Evolutionary conservation across 108 stramenopile species (phyloP).

Genomic region (Cyclotella choctawhatcheeana): DNA sequence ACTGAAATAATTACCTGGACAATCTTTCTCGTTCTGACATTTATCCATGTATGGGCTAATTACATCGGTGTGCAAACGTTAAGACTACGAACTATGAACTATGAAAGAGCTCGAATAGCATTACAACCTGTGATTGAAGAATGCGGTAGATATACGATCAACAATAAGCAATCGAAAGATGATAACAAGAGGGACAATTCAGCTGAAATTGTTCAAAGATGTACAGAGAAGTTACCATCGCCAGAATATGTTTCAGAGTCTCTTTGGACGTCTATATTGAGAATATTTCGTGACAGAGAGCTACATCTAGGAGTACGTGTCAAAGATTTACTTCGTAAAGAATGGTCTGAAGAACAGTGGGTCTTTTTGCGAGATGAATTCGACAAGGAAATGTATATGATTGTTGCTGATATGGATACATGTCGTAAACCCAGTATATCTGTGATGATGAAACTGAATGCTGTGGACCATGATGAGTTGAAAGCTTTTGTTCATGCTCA

Average conservation of each 20-base stretch:
- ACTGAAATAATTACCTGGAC: constrained; percentile 63
- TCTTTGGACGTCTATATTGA: constrained; percentile 36
- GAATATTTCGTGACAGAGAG: constrained; percentile 29
- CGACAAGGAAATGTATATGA: neutral
- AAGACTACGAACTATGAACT: constrained; percentile 83
- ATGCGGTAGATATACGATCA: constrained; percentile 27
- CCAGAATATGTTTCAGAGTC: constrained; percentile 49
- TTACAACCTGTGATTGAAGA: constrained; percentile 30
- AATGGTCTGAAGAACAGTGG: constrained; percentile 19
- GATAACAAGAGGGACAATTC: neutral
- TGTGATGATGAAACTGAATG: constrained; percentile 58
- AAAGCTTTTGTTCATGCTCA: constrained; percentile 72
- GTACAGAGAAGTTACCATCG: constrained; percentile 18
- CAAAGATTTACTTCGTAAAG: constrained; percentile 15
- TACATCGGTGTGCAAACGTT: constrained; percentile 84
- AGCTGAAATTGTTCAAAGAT: neutral
- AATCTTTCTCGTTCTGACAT: constrained; percentile 81
- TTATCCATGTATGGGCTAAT: constrained; percentile 94
- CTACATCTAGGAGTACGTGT: constrained; percentile 41
- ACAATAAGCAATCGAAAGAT: neutral
- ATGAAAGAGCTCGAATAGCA: constrained; percentile 34
- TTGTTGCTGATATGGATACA: neutral
- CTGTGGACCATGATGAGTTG: constrained; percentile 58
- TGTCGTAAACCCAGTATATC: constrained; percentile 20
- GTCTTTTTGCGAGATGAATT: constrained; percentile 17